These are phyloP conservation scores for Lentinula novae-zelandiae DNA, from an alignment of 1,284 basidiomycete genomes.

Conservation along the genomic window DNA sequence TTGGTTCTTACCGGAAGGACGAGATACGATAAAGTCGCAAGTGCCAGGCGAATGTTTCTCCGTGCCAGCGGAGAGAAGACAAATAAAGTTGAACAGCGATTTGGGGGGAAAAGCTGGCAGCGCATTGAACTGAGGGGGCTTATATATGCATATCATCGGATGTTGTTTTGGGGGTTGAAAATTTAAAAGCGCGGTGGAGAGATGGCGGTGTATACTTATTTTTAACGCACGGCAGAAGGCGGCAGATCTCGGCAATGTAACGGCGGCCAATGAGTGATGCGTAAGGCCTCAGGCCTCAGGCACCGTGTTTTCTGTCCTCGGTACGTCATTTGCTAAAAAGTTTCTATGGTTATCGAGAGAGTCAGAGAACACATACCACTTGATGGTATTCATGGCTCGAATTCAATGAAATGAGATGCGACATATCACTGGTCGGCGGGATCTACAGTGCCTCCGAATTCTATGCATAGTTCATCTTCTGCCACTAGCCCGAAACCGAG, in stretches of 20 bases:
- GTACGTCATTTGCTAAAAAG: too few relatives aligned
- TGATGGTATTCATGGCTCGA: too few relatives aligned
- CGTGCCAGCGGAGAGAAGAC: not conserved
- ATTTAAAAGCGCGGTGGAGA: not conserved
- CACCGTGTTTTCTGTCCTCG: not conserved
- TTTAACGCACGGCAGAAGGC: not conserved
- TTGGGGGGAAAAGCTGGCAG: not conserved
- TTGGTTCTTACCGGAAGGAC: not conserved
- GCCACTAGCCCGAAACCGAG: too few relatives aligned
- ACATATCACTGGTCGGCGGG: too few relatives aligned
- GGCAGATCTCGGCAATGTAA: not conserved
- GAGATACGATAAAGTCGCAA: not conserved
- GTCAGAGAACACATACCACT: too few relatives aligned
- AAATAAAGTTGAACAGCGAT: not conserved
- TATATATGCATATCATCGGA: not conserved
- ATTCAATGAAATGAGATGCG: too few relatives aligned
- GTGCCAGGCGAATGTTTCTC: not conserved
- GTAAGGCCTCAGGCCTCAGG: not conserved
- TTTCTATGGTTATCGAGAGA: too few relatives aligned
- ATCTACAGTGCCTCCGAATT: too few relatives aligned
- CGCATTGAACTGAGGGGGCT: not conserved
- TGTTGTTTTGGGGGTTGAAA: not conserved
- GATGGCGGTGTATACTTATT: not conserved
- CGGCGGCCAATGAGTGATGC: not conserved
- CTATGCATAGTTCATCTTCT: too few relatives aligned